Evolutionary conservation across 768 basidiomycete genomes (phyloP), one percentile per base, ranked within the genome.

Genomic region (Lactarius trivialis): DNA sequence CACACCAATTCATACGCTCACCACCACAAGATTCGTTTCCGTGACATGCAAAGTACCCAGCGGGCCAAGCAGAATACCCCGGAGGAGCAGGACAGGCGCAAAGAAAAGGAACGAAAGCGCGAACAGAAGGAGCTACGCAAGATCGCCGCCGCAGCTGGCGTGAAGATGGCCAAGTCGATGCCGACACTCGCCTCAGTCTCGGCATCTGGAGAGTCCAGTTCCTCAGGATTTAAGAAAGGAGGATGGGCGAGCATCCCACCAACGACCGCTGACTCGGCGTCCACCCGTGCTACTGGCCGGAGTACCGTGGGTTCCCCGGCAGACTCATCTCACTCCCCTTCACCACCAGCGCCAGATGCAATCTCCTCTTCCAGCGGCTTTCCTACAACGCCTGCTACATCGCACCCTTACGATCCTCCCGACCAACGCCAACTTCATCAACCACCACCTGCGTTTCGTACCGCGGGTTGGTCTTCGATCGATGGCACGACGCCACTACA

Each of bases 1-100:
- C 91, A 93, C 73, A 89, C 88, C 58, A 93, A 92, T 69, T 91
- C 91, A 7, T 92, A 91, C 67, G 88, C 89, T 0, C 90, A 92
- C 69, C 88, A 90, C 68, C 91, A 91, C 75, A 91, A 88, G 73
- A 86, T 86, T 37, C 86, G 91, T 54, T 81, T 85, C 71, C 85
- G 77, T 67, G 90, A 92, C 67, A 89, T 92, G 88, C 88, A 91
- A 75, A 83, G 84, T 32, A 84, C 84, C 55, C 82, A 82, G 55
- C 84, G 86, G 12, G 74, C 69, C 21, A 74, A 67, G 57, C 70
- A 83, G n/a, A 82, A 83, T 58, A 80, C 81, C 17, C 78, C 83
- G 67, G 86, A 83, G 60, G 89, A 89, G 57, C 67, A 84, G 17
- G 87, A 89, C 64, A 87, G 80, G 68, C 82, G 87, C 55, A 89